Evolutionary conservation across 208 protist species (phyloP), one percentile per base, ranked within the genome.

Genomic region (Wallacemonas sp.): DNA sequence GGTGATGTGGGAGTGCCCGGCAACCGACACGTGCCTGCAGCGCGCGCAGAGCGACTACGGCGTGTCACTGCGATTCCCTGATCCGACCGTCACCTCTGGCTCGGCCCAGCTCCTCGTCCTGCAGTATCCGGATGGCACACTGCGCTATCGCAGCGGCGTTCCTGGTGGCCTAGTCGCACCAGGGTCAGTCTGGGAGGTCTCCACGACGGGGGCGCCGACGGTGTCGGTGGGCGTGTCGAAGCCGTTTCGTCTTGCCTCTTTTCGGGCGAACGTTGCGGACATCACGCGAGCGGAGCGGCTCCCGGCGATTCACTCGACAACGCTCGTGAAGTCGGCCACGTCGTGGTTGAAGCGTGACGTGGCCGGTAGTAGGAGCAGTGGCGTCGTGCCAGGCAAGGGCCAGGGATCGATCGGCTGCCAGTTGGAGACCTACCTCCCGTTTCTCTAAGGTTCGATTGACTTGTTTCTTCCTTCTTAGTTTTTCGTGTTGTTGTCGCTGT

Each of bases 41-140:
- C 52, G 34, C n/a, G 52, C 41, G 12, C 52, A 58, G 11, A 30
- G 41, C 14, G 52, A 41, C 4, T 30, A 26, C 2, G 52, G 52
- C 12, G 52, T 58, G n/a, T 58, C 52, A 30, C 32, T 70, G 14
- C 65, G 65, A 19, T 46, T 81, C 39, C 71, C 76, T 3, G 62
- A 62, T 6, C 57, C 66, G 21, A 56, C 66, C 33, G 44, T 69
- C 36, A 61, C 39, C 12, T 16, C 14, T 2, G 39, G 34, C 19
- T 14, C 24, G 14, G 16, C 26, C 9, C 6, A 34, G 39, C 57
- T 63, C 14, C 24, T 63, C 24, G 57, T 63, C 2, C 57, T 63
- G 5, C 57, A 63, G 57, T 63, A 21, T 36, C 23, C 57, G 2
- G 41, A 63, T 46, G 36, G 39, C 21, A 9, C 21, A 2, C 12